A percentile compares a stretch with the other conserved stretches of the same genome.
These are phyloP conservation scores for Paramecium bursaria DNA, from an alignment of 73 alveolate genomes.

Conservation along the genomic window DNA sequence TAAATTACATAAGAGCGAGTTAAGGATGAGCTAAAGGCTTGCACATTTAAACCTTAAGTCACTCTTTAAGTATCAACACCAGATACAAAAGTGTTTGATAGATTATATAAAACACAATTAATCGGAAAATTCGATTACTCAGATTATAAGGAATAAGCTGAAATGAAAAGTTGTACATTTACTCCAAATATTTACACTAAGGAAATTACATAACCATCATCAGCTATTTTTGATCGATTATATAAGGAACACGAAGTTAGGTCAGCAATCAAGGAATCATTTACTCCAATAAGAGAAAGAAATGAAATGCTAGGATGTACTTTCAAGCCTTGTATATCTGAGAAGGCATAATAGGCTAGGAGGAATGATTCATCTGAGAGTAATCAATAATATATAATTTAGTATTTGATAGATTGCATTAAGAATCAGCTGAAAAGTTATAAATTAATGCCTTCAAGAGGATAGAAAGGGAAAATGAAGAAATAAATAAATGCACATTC, in stretches of 20 bases:
- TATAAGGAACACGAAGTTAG: slow-evolving; percentile 1
- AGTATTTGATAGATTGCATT: slow-evolving; percentile 40
- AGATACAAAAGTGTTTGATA: not conserved
- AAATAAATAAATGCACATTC: slow-evolving; percentile 15
- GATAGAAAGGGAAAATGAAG: not conserved
- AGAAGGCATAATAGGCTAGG: not conserved
- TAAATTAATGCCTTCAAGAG: slow-evolving; percentile 10
- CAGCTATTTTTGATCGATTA: slow-evolving; percentile 33
- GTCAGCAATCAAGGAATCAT: not conserved
- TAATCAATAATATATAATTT: not conserved
- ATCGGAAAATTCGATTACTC: not conserved
- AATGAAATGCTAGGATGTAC: slow-evolving; percentile 19
- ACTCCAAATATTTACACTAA: not conserved
- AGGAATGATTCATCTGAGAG: slow-evolving; percentile 5
- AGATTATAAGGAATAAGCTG: not conserved
- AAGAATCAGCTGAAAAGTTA: slow-evolving; percentile 54
- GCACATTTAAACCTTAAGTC: slow-evolving; percentile 40
- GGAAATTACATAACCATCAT: not conserved
- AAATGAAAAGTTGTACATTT: not conserved
- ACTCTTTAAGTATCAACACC: not conserved
- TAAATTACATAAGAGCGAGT: not conserved
- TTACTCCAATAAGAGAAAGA: slow-evolving; percentile 9
- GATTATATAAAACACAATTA: not conserved
- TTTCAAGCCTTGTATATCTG: slow-evolving; percentile 35
- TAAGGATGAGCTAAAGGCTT: slow-evolving; percentile 17